Base-by-base conservation (phyloP, 495 filamentous ascomycete species). In the Neurospora pannonica region DNA sequence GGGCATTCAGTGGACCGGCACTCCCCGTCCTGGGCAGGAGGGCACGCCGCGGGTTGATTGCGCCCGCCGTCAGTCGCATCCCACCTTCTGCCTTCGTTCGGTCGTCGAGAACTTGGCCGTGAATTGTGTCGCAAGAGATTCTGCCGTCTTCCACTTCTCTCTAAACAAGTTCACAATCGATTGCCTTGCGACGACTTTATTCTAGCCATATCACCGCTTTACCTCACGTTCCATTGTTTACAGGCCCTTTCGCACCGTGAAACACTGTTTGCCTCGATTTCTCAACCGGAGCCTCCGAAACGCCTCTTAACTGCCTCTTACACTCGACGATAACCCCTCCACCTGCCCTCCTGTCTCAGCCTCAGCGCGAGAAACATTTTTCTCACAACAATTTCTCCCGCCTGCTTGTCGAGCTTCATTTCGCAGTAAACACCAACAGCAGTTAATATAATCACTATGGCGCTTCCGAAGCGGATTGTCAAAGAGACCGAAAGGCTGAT, bases 401-500 rank as follows among this genome's bases (percentile, higher is more conserved):
- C 34, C 11, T 21, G 38, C 24, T 42, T 36, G 38, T 17, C 31
- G 2, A 71, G 71, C n/a, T 71, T 28, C n/a, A 5, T 15, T 19
- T 24, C 38, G 2, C 8, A 31, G 15, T 43, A 24, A 54, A 46
- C 38, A 34, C 71, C 10, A 43, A n/a, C 19, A 46, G 17, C 19
- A 24, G 5, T 7, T 21, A n/a, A 70, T 17, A 19, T 17, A 72
- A 15, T 46, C 24, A 75, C 48, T 73, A 92, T 92, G 89, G 90
- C 93, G 40, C 88, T 98, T 72, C 95, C 96, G 4, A 99, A 99
- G 87, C 87, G 96, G 76, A 99, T 99, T 75, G 88, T 98, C 75
- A 99, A 99, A 84, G 96, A 99, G 88, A 99, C 96, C 5, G 95
- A 99, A 85, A 92, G 96, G 76, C 89, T 99, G 71, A 93, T 97